These are phyloP conservation scores for Aphanomyces invadans DNA, from an alignment of 352 stramenopile species.

Conservation along the genomic window DNA sequence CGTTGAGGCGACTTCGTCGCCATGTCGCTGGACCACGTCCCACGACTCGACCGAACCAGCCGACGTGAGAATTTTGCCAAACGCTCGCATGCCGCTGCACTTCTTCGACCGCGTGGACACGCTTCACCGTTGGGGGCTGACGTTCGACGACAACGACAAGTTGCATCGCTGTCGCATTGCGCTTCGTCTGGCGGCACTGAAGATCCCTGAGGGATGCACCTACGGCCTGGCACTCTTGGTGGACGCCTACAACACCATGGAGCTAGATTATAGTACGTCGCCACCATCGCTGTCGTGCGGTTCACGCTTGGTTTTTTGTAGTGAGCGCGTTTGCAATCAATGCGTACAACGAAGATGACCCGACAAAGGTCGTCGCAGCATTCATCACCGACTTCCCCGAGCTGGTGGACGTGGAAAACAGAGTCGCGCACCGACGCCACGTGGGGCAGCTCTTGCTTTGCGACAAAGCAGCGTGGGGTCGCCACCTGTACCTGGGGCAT, in stretches of 20 bases:
- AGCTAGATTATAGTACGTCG: not conserved
- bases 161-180: conserved; percentile 12
- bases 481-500: not conserved
- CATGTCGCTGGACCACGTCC: too few relatives aligned
- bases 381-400: conserved; percentile 11
- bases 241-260: conserved; percentile 9
- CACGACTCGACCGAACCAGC: not conserved
- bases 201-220: not conserved
- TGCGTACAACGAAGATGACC: not conserved
- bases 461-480: not conserved
- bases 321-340: conserved; percentile 4
- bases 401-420: not conserved
- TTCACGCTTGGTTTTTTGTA: not conserved
- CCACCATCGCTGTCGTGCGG: not conserved
- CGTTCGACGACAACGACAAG: conserved; percentile 5
- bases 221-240: conserved; percentile 5
- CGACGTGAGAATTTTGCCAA: not conserved
- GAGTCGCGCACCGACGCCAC: not conserved
- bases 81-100: not conserved
- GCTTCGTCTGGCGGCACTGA: not conserved
- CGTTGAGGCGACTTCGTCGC: not conserved
- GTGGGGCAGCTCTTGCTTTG: conserved; percentile 10
- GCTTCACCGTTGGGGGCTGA: not conserved
- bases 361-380: not conserved
- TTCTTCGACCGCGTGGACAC: conserved; percentile 2